Base-by-base conservation (phyloP, 768 basidiomycete species). In the Daedaleopsis sinensis region DNA sequence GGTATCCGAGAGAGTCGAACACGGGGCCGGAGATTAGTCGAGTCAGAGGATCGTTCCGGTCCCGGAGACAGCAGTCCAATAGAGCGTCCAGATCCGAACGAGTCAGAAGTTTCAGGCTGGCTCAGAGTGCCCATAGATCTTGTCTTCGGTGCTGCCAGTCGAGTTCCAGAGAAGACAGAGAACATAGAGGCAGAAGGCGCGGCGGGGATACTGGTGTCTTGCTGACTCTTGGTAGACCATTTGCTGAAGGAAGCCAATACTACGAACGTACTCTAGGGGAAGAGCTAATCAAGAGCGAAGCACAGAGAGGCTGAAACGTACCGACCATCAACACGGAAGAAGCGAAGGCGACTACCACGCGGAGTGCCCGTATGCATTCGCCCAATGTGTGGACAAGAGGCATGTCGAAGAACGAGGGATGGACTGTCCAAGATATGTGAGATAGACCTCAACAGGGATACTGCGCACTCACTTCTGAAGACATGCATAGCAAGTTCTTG, bases 1-100 rank as follows among this genome's bases (percentile, higher is more conserved):
- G 82, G 81, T 62, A 83, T 82, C 13, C 81, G 78, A 43, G 82
- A 83, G 52, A 76, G 66, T 48, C 77, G 76, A 59, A 60, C 67
- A 24, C 69, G 61, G 38, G n/a, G 58, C 27, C 35, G 57, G 16
- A 38, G 37, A 36, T 9, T 24, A 4, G 27, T 32, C 15, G 36
- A n/a, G 16, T 49, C 47, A 49, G 47, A 49, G 47, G 15, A 42
- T 42, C 18, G 39, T 42, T 42, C 39, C 39, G 11, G 39, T 42
- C 39, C 39, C 39, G 39, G 39, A 12, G 39, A 27, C 21, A 23
- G 10, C 36, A 11, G 37, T 11, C 12, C 50, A 24, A 36, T 2
- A 18, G n/a, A 51, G 52, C 43, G 50, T 16, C 32, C 18, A 21
- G 50, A 35, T 23, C 43, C 43, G 37, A 7, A 49, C n/a, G 46